phyloP scores from a whole-genome alignment of 2,329 filamentous ascomycete species.

The Phaeomoniella chlamydospora region DNA sequence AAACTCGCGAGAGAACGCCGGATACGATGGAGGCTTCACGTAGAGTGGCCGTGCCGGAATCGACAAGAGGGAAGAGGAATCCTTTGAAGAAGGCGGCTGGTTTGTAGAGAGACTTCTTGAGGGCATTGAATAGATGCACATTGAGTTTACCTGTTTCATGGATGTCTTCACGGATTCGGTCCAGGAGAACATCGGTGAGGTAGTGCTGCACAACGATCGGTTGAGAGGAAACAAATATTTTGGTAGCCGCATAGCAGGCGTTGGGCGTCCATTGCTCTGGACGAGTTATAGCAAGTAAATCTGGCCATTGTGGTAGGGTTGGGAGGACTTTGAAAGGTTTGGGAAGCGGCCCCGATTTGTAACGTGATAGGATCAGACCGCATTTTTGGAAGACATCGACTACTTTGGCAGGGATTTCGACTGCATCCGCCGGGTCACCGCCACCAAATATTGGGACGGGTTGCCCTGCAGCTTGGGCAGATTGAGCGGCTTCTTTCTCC shows the following conservation, averaged over 20 bases:
- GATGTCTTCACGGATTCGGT: conserved; percentile 86
- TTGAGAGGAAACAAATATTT: conserved; percentile 79
- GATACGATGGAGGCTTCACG: conserved; percentile 86
- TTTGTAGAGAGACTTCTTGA: conserved; percentile 89
- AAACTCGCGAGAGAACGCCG: conserved; percentile 69
- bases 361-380: conserved; percentile 75
- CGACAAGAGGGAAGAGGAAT: conserved; percentile 78
- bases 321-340: conserved; percentile 97
- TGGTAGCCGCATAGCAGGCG: conserved; percentile 74
- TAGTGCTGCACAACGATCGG: conserved; percentile 70
- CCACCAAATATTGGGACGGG: conserved; percentile 32
- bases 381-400: conserved; percentile 64
- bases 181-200: conserved; percentile 72
- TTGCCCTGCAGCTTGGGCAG: conserved; percentile 18
- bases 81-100: conserved; percentile 95
- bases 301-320: conserved; percentile 82
- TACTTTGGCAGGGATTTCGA: conserved; percentile 79
- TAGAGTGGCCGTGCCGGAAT: conserved; percentile 74
- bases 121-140: conserved; percentile 81
- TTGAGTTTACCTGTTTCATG: conserved; percentile 90
- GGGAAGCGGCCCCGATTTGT: conserved; percentile 90
- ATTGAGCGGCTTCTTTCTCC: conserved; percentile 63
- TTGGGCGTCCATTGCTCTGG: conserved; percentile 69
- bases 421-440: conserved; percentile 58
- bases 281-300: conserved; percentile 69